Percentiles rank a stretch among this genome's conserved stretches.
Conservation (phyloP, 2,329 filamentous ascomycete genomes). For the Diplocarpon mali region DNA sequence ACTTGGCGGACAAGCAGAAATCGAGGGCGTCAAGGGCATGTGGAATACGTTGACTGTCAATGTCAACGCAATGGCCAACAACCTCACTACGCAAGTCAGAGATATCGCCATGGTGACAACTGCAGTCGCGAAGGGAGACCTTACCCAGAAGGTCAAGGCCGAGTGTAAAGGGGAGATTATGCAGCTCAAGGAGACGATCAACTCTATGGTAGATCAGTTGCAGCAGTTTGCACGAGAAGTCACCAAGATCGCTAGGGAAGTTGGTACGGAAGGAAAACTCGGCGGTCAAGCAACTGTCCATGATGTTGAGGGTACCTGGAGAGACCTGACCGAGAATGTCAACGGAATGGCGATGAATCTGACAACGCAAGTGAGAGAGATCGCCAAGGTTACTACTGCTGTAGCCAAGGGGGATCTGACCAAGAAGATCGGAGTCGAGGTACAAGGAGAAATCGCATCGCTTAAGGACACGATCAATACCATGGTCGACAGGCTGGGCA, state of each 20-base stretch:
- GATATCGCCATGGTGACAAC: constrained; percentile 83
- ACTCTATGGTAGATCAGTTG: constrained; percentile 97
- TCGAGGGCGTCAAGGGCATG: constrained; percentile 76
- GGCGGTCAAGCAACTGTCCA: constrained; percentile 93
- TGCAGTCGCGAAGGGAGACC: constrained; percentile 68
- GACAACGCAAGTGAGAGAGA: constrained; percentile 94
- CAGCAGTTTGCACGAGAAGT: constrained; percentile 96
- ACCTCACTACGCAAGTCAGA: constrained; percentile 78
- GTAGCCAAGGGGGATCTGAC: constrained; percentile 90
- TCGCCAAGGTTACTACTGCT: constrained; percentile 90
- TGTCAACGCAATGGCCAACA: constrained; percentile 81
- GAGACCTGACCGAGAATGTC: constrained; percentile 87
- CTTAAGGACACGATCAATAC: constrained; percentile 97
- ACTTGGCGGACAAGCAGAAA: constrained; percentile 70
- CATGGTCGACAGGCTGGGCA: constrained; percentile 95
- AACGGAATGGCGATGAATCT: constrained; percentile 99
- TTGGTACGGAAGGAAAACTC: constrained; percentile 88
- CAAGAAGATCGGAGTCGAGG: constrained; percentile 91
- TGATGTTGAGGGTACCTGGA: constrained; percentile 95
- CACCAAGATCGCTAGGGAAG: constrained; percentile 89
- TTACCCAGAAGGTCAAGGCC: constrained; percentile 93
- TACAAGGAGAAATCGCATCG: constrained; percentile 86
- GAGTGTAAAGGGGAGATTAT: constrained; percentile 86
- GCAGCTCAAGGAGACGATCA: constrained; percentile 95
- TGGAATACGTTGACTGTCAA: constrained; percentile 83